phyloP scores from a whole-genome alignment of 805 yeast species.

The Metschnikowia vanudenii region DNA sequence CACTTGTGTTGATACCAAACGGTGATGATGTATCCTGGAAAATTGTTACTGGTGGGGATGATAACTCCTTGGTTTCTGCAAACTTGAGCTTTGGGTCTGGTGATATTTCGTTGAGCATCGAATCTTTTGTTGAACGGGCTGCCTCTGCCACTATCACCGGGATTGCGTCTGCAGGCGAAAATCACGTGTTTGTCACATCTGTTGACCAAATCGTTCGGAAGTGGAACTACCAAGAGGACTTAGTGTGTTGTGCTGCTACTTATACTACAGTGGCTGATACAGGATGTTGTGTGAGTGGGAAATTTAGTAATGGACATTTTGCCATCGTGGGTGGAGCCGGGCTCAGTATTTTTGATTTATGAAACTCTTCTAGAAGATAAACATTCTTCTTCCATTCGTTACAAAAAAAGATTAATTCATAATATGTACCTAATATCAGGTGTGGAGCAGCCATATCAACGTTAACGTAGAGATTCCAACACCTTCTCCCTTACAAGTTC shows the following conservation, averaged over 20 bases:
- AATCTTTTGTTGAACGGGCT: slow-evolving; percentile 49
- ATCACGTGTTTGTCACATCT: slow-evolving; percentile 54
- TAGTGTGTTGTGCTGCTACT: slow-evolving; percentile 33
- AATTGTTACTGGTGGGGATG: slow-evolving; percentile 88
- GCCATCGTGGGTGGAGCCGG: slow-evolving; percentile 81
- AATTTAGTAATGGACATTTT: slow-evolving; percentile 26
- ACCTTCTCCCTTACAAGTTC: slow-evolving; percentile 43
- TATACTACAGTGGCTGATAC: slow-evolving; percentile 91
- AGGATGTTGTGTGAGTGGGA: slow-evolving; percentile 58
- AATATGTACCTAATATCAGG: not conserved
- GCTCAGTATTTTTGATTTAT: slow-evolving; percentile 43
- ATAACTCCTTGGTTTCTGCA: slow-evolving; percentile 57
- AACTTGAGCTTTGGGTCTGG: slow-evolving; percentile 12
- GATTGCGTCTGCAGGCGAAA: slow-evolving; percentile 34
- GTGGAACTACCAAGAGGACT: slow-evolving; percentile 49
- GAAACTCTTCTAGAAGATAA: not conserved
- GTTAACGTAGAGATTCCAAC: no score
- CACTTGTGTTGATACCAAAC: slow-evolving; percentile 38
- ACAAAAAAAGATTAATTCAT: not conserved
- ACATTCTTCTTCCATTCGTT: not conserved
- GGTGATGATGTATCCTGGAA: slow-evolving; percentile 16
- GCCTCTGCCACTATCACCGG: slow-evolving; percentile 88
- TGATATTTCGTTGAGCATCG: slow-evolving; percentile 21
- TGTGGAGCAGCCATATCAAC: not conserved
- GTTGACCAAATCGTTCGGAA: slow-evolving; percentile 77